Evolutionary conservation across 805 yeast species (phyloP).

Genomic region (Candida verbasci): DNA sequence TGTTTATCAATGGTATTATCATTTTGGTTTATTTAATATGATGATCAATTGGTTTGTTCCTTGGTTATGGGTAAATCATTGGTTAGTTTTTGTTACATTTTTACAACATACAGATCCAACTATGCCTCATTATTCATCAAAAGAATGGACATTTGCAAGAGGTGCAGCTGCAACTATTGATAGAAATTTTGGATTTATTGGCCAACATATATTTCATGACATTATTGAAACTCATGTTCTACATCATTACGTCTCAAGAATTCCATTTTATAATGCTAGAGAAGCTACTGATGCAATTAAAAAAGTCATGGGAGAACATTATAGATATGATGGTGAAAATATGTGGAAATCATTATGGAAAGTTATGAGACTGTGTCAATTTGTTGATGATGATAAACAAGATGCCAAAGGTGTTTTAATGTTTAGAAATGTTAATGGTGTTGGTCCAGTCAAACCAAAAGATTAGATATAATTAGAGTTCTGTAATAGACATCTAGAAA

Average conservation of each 20-base stretch:
- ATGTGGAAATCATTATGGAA: conserved; percentile 60
- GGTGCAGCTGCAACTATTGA: conserved; percentile 68
- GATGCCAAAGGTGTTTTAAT: conserved; percentile 50
- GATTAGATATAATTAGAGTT: conserved; percentile 15
- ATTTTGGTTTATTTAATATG: conserved; percentile 47
- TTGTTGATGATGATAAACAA: conserved; percentile 58
- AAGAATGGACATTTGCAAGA: conserved; percentile 59
- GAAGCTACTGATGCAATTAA: conserved; percentile 49
- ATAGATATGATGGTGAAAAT: conserved; percentile 46
- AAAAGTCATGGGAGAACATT: conserved; percentile 50
- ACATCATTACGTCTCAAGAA: conserved; percentile 52
- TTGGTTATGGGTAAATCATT: conserved; percentile 57
- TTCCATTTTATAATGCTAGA: conserved; percentile 54
- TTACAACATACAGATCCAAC: conserved; percentile 59
- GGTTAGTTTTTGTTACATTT: conserved; percentile 61
- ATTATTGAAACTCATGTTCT: conserved; percentile 56
- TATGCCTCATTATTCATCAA: conserved; percentile 54
- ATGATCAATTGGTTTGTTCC: conserved; percentile 55
- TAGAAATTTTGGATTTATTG: conserved; percentile 57
- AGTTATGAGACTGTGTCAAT: conserved; percentile 60
- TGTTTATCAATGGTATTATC: conserved; percentile 49
- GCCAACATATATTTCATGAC: conserved; percentile 54
- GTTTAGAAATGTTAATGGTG: conserved; percentile 59
- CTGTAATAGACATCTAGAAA: too few species aligned
- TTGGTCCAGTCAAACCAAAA: conserved; percentile 38